Conservation (phyloP, 805 yeast species). For the Saccharomycopsis babjevae region DNA sequence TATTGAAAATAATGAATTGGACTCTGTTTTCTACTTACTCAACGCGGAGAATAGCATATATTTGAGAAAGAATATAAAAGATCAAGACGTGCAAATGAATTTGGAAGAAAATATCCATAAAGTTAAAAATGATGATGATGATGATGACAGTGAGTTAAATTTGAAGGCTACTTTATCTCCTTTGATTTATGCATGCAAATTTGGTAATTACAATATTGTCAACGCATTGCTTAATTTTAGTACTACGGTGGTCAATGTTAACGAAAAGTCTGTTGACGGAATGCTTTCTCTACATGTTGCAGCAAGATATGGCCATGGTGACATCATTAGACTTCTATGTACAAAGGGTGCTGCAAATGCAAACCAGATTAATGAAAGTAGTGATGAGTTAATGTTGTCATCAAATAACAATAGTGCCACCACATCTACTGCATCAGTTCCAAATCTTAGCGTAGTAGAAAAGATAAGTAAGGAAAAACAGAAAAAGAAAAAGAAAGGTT, state of each 20-base stretch:
- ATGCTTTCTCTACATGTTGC: constrained; percentile 79
- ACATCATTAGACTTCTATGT: constrained; percentile 57
- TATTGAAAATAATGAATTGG: constrained; percentile 55
- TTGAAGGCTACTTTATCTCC: constrained; percentile 52
- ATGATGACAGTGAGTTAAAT: constrained; percentile 24
- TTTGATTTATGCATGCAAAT: constrained; percentile 78
- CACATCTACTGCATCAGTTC: neutral
- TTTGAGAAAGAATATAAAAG: neutral
- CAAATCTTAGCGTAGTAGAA: neutral
- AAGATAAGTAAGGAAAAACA: neutral
- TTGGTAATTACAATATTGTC: constrained; percentile 66
- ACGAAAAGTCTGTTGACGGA: constrained; percentile 70
- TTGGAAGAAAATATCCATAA: neutral
- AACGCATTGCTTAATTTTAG: constrained; percentile 44
- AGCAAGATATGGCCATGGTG: constrained; percentile 71
- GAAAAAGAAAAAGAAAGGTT: constrained; percentile 40
- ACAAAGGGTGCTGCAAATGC: constrained; percentile 36
- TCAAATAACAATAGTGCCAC: neutral
- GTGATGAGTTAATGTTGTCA: neutral
- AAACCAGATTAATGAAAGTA: neutral
- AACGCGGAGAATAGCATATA: constrained; percentile 22
- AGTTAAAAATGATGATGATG: constrained; percentile 31
- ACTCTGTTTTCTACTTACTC: constrained; percentile 40
- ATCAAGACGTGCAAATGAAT: neutral
- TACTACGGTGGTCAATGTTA: constrained; percentile 21